Percentiles rank a stretch among this genome's conserved stretches.
phyloP scores from a whole-genome alignment of 805 yeast species.

The Saturnispora hagleri region DNA sequence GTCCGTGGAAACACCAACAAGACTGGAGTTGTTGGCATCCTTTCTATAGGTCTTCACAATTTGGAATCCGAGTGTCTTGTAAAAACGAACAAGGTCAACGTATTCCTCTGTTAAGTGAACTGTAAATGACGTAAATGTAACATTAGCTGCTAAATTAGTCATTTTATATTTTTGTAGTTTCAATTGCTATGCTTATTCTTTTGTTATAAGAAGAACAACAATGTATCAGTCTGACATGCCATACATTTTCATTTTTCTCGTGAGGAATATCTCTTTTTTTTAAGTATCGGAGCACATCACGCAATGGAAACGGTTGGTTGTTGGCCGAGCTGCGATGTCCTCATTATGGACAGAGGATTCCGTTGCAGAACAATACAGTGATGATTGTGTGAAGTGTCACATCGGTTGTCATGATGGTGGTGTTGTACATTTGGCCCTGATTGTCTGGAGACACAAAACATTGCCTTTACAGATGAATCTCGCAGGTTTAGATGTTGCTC shows the following conservation, averaged over 20 bases:
- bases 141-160: constrained; percentile 5
- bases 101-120: constrained; percentile 42
- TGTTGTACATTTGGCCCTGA: background rate
- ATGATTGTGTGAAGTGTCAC: background rate
- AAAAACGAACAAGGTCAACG: constrained; percentile 43
- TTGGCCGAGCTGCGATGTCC: constrained; percentile 1
- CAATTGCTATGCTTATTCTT: background rate
- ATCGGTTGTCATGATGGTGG: background rate
- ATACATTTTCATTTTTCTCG: background rate
- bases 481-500: background rate
- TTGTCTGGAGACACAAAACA: background rate
- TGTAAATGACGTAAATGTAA: constrained; percentile 54
- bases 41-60: constrained; percentile 53
- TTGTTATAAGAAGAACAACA: background rate
- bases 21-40: constrained; percentile 28
- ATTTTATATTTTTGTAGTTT: background rate
- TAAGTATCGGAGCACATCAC: background rate
- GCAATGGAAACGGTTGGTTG: background rate
- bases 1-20: constrained; percentile 50
- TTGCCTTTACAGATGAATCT: background rate
- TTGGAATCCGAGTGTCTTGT: constrained; percentile 51
- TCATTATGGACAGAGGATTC: background rate
- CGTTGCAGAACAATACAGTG: background rate
- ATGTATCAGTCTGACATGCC: background rate
- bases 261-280: background rate